Conservation (phyloP, 352 stramenopile genomes). For the Pythium aphanidermatum region DNA sequence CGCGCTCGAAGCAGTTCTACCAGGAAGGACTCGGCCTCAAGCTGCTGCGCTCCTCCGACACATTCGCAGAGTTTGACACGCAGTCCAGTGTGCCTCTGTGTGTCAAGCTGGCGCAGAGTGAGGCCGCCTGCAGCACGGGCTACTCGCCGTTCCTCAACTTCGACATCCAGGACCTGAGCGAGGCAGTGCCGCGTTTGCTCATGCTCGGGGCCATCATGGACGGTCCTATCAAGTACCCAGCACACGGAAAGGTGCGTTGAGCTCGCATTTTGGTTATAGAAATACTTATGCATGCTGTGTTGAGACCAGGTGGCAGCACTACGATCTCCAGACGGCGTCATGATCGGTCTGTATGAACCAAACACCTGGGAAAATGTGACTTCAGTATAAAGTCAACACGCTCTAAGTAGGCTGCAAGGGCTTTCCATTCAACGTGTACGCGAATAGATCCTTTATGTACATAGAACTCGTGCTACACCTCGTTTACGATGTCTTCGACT, state of each 20-base stretch:
- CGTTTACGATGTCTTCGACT: constrained; percentile 1
- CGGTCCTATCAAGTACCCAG: constrained; percentile 90
- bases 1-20: constrained; percentile 78
- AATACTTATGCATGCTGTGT: neutral
- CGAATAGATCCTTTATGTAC: no score
- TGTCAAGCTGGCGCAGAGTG: constrained; percentile 78
- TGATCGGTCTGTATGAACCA: constrained; percentile 90
- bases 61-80: constrained; percentile 78
- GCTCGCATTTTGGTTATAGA: no score
- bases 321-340: constrained; percentile 86
- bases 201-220: constrained; percentile 88
- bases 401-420: neutral
- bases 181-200: constrained; percentile 78
- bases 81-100: constrained; percentile 57
- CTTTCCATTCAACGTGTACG: neutral
- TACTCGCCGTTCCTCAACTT: constrained; percentile 92
- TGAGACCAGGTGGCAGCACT: constrained; percentile 83
- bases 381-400: constrained; percentile 33
- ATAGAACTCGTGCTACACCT: no score
- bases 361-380: constrained; percentile 86
- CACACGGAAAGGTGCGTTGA: constrained; percentile 69
- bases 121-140: constrained; percentile 75
- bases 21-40: constrained; percentile 71
- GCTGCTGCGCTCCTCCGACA: constrained; percentile 70
- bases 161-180: constrained; percentile 85